Evolutionary conservation across 257 asterid species (phyloP).

Genomic region (Nyctanthes arbortristis): DNA sequence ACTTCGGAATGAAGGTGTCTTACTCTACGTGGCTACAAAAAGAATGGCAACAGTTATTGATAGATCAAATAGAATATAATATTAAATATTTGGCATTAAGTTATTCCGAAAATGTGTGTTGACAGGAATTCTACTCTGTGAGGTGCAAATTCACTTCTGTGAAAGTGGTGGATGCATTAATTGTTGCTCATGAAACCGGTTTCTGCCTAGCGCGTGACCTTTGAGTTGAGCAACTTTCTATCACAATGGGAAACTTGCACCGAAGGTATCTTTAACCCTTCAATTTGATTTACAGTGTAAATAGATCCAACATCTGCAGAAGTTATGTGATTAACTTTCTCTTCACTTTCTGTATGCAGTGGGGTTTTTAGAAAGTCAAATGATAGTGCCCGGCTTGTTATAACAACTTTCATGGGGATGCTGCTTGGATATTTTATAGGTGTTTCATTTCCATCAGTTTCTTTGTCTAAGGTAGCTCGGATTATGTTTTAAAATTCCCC

Average conservation of each 20-base stretch:
- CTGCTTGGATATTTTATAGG: constrained; percentile 92
- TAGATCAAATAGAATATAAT: constrained; percentile 11
- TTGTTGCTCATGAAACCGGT: constrained; percentile 55
- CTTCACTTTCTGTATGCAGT: constrained; percentile 48
- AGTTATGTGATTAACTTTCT: constrained; percentile 14
- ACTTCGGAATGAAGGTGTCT: constrained; percentile 6
- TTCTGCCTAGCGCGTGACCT: constrained; percentile 52
- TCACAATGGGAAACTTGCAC: constrained; percentile 76
- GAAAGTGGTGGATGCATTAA: constrained; percentile 38
- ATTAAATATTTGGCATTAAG: constrained; percentile 13
- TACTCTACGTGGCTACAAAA: constrained; percentile 5
- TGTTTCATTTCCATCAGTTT: constrained; percentile 86
- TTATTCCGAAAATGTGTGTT: constrained; percentile 11
- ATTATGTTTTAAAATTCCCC: constrained; percentile 11
- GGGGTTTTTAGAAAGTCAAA: constrained; percentile 74
- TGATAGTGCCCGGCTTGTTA: constrained; percentile 68
- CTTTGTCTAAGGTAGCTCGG: constrained; percentile 70
- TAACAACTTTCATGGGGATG: constrained; percentile 86
- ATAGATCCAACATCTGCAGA: constrained; percentile 5
- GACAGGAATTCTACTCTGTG: constrained; percentile 41
- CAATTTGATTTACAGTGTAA: neutral
- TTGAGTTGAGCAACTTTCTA: constrained; percentile 55
- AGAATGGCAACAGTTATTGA: neutral
- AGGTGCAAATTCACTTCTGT: constrained; percentile 26
- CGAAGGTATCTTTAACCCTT: constrained; percentile 59